These are phyloP conservation scores for Tricholoma terreum DNA, from an alignment of 768 basidiomycete genomes.

Conservation along the genomic window DNA sequence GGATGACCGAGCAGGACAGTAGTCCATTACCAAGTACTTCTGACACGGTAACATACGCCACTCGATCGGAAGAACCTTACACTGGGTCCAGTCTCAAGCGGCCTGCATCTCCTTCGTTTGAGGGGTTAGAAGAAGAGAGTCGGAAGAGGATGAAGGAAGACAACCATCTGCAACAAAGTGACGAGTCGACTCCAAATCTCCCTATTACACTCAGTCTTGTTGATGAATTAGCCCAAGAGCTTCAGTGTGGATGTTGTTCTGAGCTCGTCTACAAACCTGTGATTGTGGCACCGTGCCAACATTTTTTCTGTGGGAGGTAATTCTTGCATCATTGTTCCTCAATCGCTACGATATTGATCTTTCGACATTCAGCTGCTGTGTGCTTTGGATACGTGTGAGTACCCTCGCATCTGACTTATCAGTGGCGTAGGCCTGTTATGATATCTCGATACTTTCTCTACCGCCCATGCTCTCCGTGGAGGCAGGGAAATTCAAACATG, in stretches of 20 bases:
- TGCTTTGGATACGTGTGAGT: conserved; percentile 83
- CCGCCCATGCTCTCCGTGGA: background rate
- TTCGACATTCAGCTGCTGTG: conserved; percentile 56
- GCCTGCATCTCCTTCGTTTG: conserved; percentile 58
- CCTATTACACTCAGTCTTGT: conserved; percentile 35
- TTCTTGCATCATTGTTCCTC: conserved; percentile 9
- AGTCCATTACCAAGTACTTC: conserved; percentile 14
- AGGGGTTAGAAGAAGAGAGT: conserved; percentile 44
- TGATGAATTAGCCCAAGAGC: conserved; percentile 66
- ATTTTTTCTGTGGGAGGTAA: conserved; percentile 90
- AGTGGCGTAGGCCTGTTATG: background rate
- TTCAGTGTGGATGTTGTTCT: conserved; percentile 84
- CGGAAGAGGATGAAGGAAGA: conserved; percentile 62
- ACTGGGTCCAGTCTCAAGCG: conserved; percentile 46
- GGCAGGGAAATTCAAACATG: background rate
- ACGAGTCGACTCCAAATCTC: conserved; percentile 5
- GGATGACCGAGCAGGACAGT: conserved; percentile 13
- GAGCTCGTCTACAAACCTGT: conserved; percentile 82
- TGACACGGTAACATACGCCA: conserved; percentile 15
- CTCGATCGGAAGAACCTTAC: conserved; percentile 8
- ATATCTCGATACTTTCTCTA: background rate
- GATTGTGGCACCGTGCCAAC: conserved; percentile 79
- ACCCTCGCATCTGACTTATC: conserved; percentile 11
- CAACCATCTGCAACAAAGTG: conserved; percentile 5
- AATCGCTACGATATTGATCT: background rate